Evolutionary conservation across 164 flowering plant genomes (phyloP).

Genomic region (Annona squamosa): DNA sequence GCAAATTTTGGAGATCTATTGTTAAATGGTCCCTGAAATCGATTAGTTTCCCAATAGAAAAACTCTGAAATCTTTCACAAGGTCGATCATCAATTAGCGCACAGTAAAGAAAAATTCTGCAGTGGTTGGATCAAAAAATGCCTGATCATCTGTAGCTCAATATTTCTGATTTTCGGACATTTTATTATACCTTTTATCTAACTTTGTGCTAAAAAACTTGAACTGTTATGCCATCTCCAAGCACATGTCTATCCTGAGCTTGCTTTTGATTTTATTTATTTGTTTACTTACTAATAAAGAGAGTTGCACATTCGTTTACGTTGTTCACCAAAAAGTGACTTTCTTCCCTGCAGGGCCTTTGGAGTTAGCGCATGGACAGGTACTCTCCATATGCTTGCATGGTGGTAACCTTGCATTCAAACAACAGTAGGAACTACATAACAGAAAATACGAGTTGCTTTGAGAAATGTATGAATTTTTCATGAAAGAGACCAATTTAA

Average conservation of each 20-base stretch:
- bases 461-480: not conserved
- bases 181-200: not conserved
- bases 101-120: too few species aligned
- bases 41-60: too few species aligned
- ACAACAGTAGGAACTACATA: not conserved
- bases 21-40: too few species aligned
- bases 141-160: too few species aligned
- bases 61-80: too few species aligned
- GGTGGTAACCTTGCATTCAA: not conserved
- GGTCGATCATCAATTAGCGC: too few species aligned
- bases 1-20: too few species aligned
- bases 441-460: not conserved
- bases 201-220: not conserved
- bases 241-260: not conserved
- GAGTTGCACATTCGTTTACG: too few species aligned
- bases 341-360: constrained; percentile 20
- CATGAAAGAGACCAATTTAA: not conserved
- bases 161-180: too few species aligned
- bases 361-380: constrained; percentile 28
- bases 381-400: constrained; percentile 3
- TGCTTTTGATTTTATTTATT: not conserved
- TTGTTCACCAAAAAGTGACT: not conserved
- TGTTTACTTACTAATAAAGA: too few species aligned
- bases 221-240: not conserved
- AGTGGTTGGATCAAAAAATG: too few species aligned